Base-by-base conservation (phyloP, 495 filamentous ascomycete genomes). In the Penicillium crystallinum region DNA sequence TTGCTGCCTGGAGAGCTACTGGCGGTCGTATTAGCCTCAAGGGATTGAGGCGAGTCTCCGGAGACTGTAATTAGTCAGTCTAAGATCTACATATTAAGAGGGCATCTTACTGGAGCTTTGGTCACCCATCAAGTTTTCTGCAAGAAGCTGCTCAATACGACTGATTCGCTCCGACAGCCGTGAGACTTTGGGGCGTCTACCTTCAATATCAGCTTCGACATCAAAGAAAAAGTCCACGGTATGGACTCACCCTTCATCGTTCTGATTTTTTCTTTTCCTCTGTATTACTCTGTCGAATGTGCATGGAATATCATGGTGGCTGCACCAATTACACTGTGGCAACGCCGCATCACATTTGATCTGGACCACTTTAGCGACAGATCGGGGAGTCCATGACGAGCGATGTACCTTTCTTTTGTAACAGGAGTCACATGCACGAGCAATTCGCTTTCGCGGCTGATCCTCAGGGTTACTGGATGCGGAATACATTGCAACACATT, bases 271-370 rank as follows among this genome's bases (percentile, higher is more conserved):
- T 18, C 68, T 61, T 57, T 65, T 72, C 33, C 68, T 59, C 37
- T 62, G 64, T 23, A 67, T 61, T 1, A 66, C 60, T 22, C 75
- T 63, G 39, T 71, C 64, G 52, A 76, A 78, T 1, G 76, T 78
- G 59, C 77, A 80, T 12, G 69, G 55, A 4, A 73, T 66, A 43
- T 72, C 63, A 53, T 80, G 77, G 55, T 79, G 75, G 45, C 65
- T 69, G 49, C 77, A 80, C 77, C 77, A 80, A 58, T 80, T 75
- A 64, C 77, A 80, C 43, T 67, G 51, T 4, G 69, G 69, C 2
- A 62, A 35, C 7, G 62, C 70, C 10, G 62, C 65, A 50, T 80
- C 77, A 49, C 77, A 80, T 72, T 77, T 77, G 45, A 80, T 80
- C 76, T 80, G 45, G 46, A 31, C 17, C 25, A 8, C 1, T 9